Evolutionary conservation across 495 filamentous ascomycete genomes (phyloP).

Genomic region (Thozetella sp.): DNA sequence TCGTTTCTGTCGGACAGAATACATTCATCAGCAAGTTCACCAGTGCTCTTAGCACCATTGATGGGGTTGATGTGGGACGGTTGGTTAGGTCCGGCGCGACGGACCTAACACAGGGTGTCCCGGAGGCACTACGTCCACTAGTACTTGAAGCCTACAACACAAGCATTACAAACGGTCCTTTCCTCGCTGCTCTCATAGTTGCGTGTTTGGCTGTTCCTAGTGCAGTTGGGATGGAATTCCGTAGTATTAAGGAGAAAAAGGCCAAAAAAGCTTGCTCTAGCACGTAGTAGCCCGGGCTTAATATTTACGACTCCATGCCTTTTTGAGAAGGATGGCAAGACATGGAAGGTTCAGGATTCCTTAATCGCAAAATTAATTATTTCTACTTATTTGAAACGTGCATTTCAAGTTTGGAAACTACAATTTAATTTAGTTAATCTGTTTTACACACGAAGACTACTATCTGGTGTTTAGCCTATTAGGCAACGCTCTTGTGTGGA

Average conservation of each 20-base stretch:
- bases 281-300: too few species aligned
- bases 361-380: too few species aligned
- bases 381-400: too few species aligned
- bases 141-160: slow-evolving; percentile 69
- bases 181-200: slow-evolving; percentile 63
- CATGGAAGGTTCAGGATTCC: too few species aligned
- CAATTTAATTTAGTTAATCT: too few species aligned
- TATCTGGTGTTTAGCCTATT: too few species aligned
- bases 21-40: slow-evolving; percentile 53
- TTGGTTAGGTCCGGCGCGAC: slow-evolving; percentile 65
- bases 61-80: slow-evolving; percentile 31
- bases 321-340: too few species aligned
- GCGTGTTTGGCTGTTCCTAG: slow-evolving; percentile 57
- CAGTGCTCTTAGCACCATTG: slow-evolving; percentile 29
- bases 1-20: slow-evolving; percentile 54
- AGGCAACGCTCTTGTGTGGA: too few species aligned
- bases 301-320: too few species aligned
- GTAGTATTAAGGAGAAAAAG: slow-evolving; percentile 63
- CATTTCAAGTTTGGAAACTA: too few species aligned
- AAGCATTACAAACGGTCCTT: slow-evolving; percentile 56
- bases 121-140: slow-evolving; percentile 34
- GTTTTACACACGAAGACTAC: too few species aligned
- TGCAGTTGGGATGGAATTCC: slow-evolving; percentile 66
- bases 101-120: slow-evolving; percentile 50
- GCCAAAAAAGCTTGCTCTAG: too few species aligned